phyloP scores from a whole-genome alignment of 768 basidiomycete species.

The Boletus rubroflammeus region DNA sequence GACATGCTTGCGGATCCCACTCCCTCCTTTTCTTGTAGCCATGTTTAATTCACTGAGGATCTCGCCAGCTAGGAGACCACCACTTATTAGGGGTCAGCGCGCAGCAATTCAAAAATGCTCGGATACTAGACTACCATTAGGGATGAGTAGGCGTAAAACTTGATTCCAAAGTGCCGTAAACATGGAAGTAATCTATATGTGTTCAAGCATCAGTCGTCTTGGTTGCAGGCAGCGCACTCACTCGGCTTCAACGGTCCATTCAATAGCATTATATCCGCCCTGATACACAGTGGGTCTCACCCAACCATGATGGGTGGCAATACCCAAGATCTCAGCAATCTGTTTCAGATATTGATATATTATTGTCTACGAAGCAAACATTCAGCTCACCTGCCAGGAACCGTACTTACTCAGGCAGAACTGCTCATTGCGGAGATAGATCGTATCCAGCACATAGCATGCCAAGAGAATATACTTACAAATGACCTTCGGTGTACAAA shows the following conservation, averaged over 20 bases:
- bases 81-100: conserved; percentile 1
- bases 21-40: conserved; percentile 4
- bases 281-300: conserved; percentile 51
- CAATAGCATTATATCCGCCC: conserved; percentile 44
- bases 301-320: conserved; percentile 43
- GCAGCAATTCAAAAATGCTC: neutral
- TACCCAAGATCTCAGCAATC: conserved; percentile 44
- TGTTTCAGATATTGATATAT: conserved; percentile 5
- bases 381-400: conserved; percentile 34
- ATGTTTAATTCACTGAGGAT: conserved; percentile 13
- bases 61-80: conserved; percentile 14
- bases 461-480: conserved; percentile 31
- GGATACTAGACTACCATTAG: conserved; percentile 5
- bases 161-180: conserved; percentile 39
- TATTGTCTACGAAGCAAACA: neutral
- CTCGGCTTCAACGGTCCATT: conserved; percentile 39
- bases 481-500: conserved; percentile 49
- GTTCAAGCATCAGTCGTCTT: neutral
- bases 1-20: conserved; percentile 17
- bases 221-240: neutral
- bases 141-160: conserved; percentile 31
- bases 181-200: conserved; percentile 35
- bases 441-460: neutral
- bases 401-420: conserved; percentile 16
- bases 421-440: conserved; percentile 3